Base-by-base conservation (phyloP, 768 basidiomycete genomes). In the Cytidiella melzeri region DNA sequence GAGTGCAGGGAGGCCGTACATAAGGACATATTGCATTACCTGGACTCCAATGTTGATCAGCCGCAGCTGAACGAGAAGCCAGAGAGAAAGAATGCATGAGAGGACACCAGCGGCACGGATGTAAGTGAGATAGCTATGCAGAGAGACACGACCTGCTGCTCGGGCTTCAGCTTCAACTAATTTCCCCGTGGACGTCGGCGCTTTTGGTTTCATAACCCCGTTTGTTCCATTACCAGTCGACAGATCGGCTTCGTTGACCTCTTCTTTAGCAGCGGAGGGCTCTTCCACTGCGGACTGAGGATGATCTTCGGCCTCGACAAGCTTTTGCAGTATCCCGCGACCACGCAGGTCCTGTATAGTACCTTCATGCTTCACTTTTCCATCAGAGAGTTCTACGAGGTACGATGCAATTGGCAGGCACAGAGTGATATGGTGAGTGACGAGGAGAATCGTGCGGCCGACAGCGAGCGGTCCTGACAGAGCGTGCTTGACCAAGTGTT, bases 371-470 rank as follows among this genome's bases (percentile, higher is more conserved):
- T 72, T 38, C 13, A 85, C 61, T 10, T 55, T 54, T 0, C 84
- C 84, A 13, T 69, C 61, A 1, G 69, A 68, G 9, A 87, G 64
- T 57, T 84, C 81, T 18, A 92, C 72, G 7, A 90, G 71, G 64
- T 86, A 85, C 1, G 77, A 67, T 0, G 88, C 81, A 15, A 74
- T 67, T 1, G 86, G 83, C 0, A 87, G 70, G 57, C 86, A 87
- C 5, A 92, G 72, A 27, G 72, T 74, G 49, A 88, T 78, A 59
- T 91, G 87, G 61, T 94, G 91, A 0, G 90, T 92, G 45, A 92
- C 87, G 15, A 94, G 74, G 50, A 92, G 74, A 54, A 92, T 75
- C 0, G 90, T 92, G 13, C 90, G 73, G 44, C 72, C 75, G 13
- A 67, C 65, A 52, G 83, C 77, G 13, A 92, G 70, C 1, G 72